phyloP scores from a whole-genome alignment of 805 yeast species.

The Millerozyma acaciae region DNA sequence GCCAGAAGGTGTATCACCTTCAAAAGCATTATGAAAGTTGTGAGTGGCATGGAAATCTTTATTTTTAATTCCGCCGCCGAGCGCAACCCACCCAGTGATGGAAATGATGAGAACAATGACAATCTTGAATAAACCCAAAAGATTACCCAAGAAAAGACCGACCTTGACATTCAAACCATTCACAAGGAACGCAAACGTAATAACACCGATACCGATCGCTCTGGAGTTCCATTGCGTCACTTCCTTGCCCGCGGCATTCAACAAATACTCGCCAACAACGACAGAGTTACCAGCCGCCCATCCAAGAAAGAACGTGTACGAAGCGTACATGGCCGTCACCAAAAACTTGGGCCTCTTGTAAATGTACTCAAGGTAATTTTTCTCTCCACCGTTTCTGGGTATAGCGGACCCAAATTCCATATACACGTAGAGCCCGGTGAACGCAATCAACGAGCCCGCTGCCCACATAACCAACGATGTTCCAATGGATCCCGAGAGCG shows the following conservation, averaged over 20 bases:
- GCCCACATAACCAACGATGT: slow-evolving; percentile 69
- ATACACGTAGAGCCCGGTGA: slow-evolving; percentile 55
- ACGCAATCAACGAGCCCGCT: slow-evolving; percentile 67
- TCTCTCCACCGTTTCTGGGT: slow-evolving; percentile 84
- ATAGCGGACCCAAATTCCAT: slow-evolving; percentile 77
- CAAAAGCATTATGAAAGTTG: slow-evolving; percentile 57
- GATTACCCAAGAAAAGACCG: slow-evolving; percentile 61
- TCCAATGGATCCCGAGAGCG: slow-evolving; percentile 66
- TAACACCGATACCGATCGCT: slow-evolving; percentile 71
- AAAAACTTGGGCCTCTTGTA: slow-evolving; percentile 66
- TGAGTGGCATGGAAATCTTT: slow-evolving; percentile 49
- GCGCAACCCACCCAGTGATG: slow-evolving; percentile 79
- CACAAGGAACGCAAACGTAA: slow-evolving; percentile 64
- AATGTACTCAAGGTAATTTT: slow-evolving; percentile 71
- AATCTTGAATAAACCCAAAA: slow-evolving; percentile 69
- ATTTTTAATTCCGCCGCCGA: slow-evolving; percentile 63
- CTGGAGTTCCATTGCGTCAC: slow-evolving; percentile 73
- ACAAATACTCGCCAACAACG: slow-evolving; percentile 73
- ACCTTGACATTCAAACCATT: slow-evolving; percentile 59
- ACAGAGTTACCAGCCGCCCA: slow-evolving; percentile 86
- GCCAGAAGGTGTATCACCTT: slow-evolving; percentile 53
- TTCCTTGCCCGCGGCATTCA: slow-evolving; percentile 68
- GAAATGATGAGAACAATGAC: slow-evolving; percentile 67
- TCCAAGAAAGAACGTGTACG: slow-evolving; percentile 71
- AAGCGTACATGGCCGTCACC: slow-evolving; percentile 57